A percentile compares a stretch with the other conserved stretches of the same genome.
Conservation (phyloP, 179 eudicot species). For the Patellifolia procumbens region DNA sequence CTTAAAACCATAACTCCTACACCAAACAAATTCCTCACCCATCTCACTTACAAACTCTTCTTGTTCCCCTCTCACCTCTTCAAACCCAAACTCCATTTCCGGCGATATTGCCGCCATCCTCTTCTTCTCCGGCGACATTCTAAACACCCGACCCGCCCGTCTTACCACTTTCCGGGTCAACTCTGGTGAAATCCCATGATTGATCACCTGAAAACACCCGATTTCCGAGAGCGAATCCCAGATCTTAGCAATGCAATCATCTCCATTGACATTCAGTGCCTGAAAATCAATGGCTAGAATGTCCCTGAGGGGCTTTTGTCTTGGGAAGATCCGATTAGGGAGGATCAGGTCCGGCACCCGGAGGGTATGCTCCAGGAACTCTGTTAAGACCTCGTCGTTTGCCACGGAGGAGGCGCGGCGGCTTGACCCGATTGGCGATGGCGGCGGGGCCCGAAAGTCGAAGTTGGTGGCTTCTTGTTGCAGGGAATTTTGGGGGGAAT, state of each 20-base stretch:
- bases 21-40: slow-evolving; percentile 81
- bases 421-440: slow-evolving; percentile 73
- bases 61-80: slow-evolving; percentile 48
- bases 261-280: neutral
- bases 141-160: slow-evolving; percentile 47
- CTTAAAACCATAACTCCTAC: slow-evolving; percentile 42
- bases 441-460: slow-evolving; percentile 87
- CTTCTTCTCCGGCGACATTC: slow-evolving; percentile 51
- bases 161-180: slow-evolving; percentile 29
- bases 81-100: slow-evolving; percentile 58
- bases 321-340: slow-evolving; percentile 71
- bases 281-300: slow-evolving; percentile 55
- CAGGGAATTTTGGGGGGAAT: slow-evolving; percentile 16
- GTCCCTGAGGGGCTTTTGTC: slow-evolving; percentile 42
- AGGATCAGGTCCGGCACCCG: slow-evolving; percentile 71
- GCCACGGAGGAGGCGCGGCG: slow-evolving; percentile 64
- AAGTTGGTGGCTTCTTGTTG: slow-evolving; percentile 21
- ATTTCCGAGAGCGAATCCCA: slow-evolving; percentile 36
- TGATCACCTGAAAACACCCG: slow-evolving; percentile 72
- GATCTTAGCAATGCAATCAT: slow-evolving; percentile 12
- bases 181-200: slow-evolving; percentile 57
- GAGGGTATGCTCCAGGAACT: slow-evolving; percentile 61
- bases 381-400: slow-evolving; percentile 66
- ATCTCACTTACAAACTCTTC: slow-evolving; percentile 39
- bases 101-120: slow-evolving; percentile 39